Percentiles rank a stretch among this genome's conserved stretches.
These are phyloP conservation scores for Silybum marianum DNA, from an alignment of 129 eudicot species.

Conservation along the genomic window DNA sequence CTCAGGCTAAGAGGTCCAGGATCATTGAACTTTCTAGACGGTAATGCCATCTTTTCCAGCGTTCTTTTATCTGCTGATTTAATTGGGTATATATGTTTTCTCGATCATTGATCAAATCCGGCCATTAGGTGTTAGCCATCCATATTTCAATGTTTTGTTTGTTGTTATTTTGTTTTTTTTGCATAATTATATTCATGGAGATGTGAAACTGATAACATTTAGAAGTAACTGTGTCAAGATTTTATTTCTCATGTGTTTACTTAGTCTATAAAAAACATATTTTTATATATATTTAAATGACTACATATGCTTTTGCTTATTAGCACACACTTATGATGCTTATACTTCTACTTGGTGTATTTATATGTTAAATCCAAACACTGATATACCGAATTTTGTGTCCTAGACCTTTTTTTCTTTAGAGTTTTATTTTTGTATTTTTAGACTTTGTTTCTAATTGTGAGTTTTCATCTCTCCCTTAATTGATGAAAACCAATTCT, in stretches of 20 bases:
- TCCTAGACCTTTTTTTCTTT: no score
- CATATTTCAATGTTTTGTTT: not conserved
- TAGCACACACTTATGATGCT: not conserved
- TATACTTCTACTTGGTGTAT: not conserved
- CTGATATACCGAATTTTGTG: no score
- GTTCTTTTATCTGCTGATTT: not conserved
- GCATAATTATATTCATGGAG: not conserved
- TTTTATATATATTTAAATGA: no score
- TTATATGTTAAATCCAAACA: not conserved
- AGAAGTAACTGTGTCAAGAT: no score
- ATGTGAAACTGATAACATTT: no score
- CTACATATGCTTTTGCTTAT: no score
- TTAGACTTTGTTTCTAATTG: no score
- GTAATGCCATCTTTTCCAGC: constrained; percentile 30
- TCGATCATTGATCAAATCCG: not conserved
- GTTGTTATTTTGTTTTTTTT: not conserved
- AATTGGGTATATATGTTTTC: not conserved
- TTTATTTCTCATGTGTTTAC: no score
- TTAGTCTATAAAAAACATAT: no score
- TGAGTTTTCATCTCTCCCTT: no score
- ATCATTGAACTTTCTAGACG: constrained; percentile 87
- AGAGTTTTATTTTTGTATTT: no score
- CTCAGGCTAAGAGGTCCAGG: constrained; percentile 78
- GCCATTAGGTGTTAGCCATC: not conserved
- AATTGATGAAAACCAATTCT: no score